These are phyloP conservation scores for Chaetomiaceae sp. DNA, from an alignment of 2,329 filamentous ascomycete genomes.

Conservation along the genomic window DNA sequence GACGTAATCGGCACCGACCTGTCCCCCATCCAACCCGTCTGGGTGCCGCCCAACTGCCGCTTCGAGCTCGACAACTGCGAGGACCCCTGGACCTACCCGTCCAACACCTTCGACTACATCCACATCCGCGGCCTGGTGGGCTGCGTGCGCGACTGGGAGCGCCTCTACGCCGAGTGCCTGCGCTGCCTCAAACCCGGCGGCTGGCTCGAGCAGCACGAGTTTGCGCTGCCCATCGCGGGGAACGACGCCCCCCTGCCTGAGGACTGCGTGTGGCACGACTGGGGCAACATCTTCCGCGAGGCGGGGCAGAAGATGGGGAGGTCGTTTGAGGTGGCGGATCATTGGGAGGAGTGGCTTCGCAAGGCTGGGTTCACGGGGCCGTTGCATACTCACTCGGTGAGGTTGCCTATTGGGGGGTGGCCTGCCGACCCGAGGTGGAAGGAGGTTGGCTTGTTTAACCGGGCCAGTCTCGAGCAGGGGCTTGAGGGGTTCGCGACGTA, in stretches of 20 bases:
- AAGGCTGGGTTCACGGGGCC: not conserved
- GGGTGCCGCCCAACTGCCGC: constrained; percentile 52
- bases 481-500: not conserved
- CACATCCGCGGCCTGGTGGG: constrained; percentile 3
- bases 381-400: not conserved
- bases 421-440: not conserved
- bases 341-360: not conserved
- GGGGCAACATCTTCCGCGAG: not conserved
- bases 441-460: not conserved
- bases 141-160: not conserved
- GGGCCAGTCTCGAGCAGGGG: not conserved
- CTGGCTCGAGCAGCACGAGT: constrained; percentile 5
- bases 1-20: constrained; percentile 17
- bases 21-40: constrained; percentile 20
- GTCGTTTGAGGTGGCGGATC: not conserved
- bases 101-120: constrained; percentile 4
- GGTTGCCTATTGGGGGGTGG: not conserved
- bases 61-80: constrained; percentile 38
- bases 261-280: not conserved
- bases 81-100: not conserved
- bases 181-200: constrained; percentile 3
- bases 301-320: not conserved
- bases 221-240: not conserved
- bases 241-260: not conserved
- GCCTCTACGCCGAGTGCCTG: not conserved